Evolutionary conservation across 1,284 basidiomycete species (phyloP), one percentile per base, ranked within the genome.

Genomic region (Irpex sp.): DNA sequence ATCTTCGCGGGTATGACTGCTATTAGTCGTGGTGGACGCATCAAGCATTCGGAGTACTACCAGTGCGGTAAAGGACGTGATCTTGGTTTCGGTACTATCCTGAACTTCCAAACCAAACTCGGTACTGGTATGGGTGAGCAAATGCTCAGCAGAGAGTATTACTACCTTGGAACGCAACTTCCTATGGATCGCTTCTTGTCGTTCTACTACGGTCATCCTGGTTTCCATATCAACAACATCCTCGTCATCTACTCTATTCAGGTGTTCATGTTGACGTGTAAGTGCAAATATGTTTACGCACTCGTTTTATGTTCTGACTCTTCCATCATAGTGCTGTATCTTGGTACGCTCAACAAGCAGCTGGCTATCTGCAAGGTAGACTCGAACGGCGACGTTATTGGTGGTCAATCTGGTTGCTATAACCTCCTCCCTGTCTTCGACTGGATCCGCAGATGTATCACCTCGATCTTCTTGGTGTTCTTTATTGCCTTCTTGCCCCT

Each of bases 121-220:
- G 97, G 97, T 47, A 98, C 95, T 60, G 97, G 97, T 82, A 99
- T 99, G 97, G 97, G 97, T 72, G 97, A 99, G 78, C 97, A 99
- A 75, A 97, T 98, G 94, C 88, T 99, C 70, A 98, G 96, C 78
- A 89, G 97, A 74, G 97, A 99, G 79, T 99, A 99, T 81, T 99
- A 99, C 79, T 99, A 99, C 77, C 84, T 99, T 63, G 97, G 97
- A 62, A 99, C 97, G 6, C 97, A 99, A 77, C 83, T 99, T 52
- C 97, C 97, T 44, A 88, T 98, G 71, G 97, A 99, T 77, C 93
- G 97, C 48, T 99, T 99, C 89, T 82, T 99, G 68, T 98, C 97
- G 21, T 99, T 99, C 85, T 99, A 99, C 82, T 99, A 98, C 72
- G 97, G 94, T 66, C 97, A 99, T 81, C 96, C 97, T 62, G 97